Evolutionary conservation across 2,329 filamentous ascomycete species (phyloP).

Genomic region (Trichophyton benhamiae): DNA sequence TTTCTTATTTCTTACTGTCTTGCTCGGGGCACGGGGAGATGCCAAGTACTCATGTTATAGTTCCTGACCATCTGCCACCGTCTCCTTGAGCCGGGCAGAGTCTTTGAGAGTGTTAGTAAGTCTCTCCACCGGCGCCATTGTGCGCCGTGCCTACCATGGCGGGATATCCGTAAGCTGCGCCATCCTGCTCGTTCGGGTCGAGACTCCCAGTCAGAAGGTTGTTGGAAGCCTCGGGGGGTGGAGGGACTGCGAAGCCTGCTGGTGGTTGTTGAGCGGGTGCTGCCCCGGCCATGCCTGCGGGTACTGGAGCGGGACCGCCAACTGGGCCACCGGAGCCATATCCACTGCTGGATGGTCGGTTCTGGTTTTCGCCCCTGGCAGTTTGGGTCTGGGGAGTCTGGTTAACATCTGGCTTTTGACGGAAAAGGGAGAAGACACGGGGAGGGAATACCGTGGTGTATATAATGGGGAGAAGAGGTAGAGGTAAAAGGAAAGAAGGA

Average conservation of each 20-base stretch:
- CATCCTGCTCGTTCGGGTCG: slow-evolving; percentile 35
- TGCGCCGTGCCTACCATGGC: slow-evolving; percentile 36
- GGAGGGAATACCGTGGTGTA: slow-evolving; percentile 10
- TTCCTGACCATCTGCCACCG: slow-evolving; percentile 8
- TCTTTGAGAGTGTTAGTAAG: slow-evolving; percentile 25
- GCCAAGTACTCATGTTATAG: slow-evolving; percentile 12
- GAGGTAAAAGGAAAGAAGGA: neutral
- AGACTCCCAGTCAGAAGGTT: slow-evolving; percentile 33
- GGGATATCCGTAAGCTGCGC: slow-evolving; percentile 34
- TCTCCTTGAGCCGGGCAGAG: slow-evolving; percentile 13
- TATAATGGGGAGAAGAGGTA: slow-evolving; percentile 13
- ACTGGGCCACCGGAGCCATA: slow-evolving; percentile 29
- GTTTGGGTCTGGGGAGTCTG: slow-evolving; percentile 61
- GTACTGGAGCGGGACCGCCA: slow-evolving; percentile 17
- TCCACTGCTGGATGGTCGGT: slow-evolving; percentile 42
- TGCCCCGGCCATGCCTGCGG: slow-evolving; percentile 3
- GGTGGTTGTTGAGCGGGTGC: slow-evolving; percentile 22
- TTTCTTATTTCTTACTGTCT: slow-evolving; percentile 6
- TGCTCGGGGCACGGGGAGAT: slow-evolving; percentile 14
- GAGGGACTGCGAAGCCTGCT: slow-evolving; percentile 27
- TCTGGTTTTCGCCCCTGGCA: slow-evolving; percentile 55
- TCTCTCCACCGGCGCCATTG: slow-evolving; percentile 36
- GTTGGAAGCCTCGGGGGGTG: slow-evolving; percentile 33
- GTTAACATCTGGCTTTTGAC: slow-evolving; percentile 37
- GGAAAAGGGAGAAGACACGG: slow-evolving; percentile 9